Evolutionary conservation across 2,329 filamentous ascomycete genomes (phyloP).

Genomic region (Trichoderma gracile): DNA sequence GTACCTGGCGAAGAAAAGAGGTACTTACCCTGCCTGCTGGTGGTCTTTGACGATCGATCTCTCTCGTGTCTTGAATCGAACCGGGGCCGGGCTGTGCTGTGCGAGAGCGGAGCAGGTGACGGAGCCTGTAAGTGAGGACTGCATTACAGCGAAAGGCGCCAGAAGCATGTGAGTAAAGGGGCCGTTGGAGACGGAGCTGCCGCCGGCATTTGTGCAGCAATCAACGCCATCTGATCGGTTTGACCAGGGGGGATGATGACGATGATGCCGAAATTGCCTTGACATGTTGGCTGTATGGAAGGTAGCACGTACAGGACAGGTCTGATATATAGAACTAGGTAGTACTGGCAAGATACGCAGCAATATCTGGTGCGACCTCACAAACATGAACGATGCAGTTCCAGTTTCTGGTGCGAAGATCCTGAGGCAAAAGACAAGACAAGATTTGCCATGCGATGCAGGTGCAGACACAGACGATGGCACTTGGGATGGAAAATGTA

Average conservation of each 20-base stretch:
- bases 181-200: neutral
- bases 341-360: neutral
- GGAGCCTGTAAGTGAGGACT: conserved; percentile 15
- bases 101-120: conserved; percentile 20
- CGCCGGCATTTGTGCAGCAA: conserved; percentile 11
- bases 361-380: too few species aligned
- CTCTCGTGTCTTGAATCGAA: conserved; percentile 7
- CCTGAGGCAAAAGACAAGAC: too few species aligned
- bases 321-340: neutral
- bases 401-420: neutral
- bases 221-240: neutral
- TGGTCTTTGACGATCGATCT: conserved; percentile 7
- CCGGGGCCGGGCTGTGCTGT: conserved; percentile 16
- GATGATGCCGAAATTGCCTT: neutral
- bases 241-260: neutral
- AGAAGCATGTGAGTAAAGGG: conserved; percentile 16
- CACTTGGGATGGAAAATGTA: neutral
- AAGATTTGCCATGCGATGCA: too few species aligned
- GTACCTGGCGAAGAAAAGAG: too few species aligned
- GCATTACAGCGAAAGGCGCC: conserved; percentile 11
- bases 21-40: too few species aligned
- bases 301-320: neutral
- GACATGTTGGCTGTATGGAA: neutral
- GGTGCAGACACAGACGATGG: neutral
- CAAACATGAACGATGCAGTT: neutral